Base-by-base conservation (phyloP, 345 rosid genomes). In the Passiflora organensis region DNA sequence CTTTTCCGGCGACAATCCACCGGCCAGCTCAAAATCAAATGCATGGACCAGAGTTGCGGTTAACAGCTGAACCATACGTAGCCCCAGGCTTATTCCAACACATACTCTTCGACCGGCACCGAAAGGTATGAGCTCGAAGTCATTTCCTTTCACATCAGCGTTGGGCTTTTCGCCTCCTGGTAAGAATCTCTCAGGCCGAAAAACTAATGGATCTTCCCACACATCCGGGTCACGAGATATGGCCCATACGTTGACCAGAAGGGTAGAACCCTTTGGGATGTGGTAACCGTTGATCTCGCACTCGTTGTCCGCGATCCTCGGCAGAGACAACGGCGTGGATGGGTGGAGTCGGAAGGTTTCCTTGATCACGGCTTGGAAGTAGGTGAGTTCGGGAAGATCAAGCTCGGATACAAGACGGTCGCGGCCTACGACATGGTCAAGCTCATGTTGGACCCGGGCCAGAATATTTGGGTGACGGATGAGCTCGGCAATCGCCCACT, bases 401-500 rank as follows among this genome's bases (percentile, higher is more conserved):
- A 36, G 13, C 18, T 69, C 69, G 1, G 50, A 48, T 32, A 64
- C 56, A 1, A 64, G 51, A 9, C 68, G 56, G 37, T 39, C 51
- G 16, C 25, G 14, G 6, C 68, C 68, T 1, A 64, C 62, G 1
- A 64, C 36, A 0, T 50, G 19, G 68, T 91, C 90, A 15, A 88
- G 63, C 59, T 91, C 98, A 41, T 58, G 25, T 53, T 62, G 78
- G 68, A 76, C 79, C 36, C 50, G 72, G 43, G 64, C 66, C 54
- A 84, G 43, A 56, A 78, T 72, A 2, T 59, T 48, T 0, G 96
- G 98, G 53, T 88, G 89, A 13, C 96, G 81, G 10, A 91, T 78
- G 0, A 91, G 67, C 37, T 91, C 98, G 0, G 98, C 88, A 19
- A 88, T 75, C 43, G 90, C 93, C 98, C 98, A 91, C 19, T 91